Evolutionary conservation across 2,329 filamentous ascomycete species (phyloP), one percentile per base, ranked within the genome.

Genomic region (Macrophomina tecta): DNA sequence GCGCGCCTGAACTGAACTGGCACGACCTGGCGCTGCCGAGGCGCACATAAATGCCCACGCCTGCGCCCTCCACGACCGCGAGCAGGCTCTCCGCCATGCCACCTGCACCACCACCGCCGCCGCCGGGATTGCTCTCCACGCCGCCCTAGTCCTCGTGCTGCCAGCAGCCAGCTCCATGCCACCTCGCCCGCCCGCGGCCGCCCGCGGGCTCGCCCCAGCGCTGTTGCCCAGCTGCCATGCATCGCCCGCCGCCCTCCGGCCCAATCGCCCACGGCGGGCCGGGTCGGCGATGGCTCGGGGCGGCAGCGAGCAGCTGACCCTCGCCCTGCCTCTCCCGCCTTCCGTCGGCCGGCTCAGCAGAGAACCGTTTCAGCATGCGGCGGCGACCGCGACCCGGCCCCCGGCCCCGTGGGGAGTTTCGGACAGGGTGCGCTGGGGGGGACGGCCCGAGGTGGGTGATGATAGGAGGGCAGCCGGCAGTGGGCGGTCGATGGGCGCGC

Each of bases 1-100:
- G 56, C 40, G 56, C 56, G 56, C 56, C 56, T 61, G 56, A 61
- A 45, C 32, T 23, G 36, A 38, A 12, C 36, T 28, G 14, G 36
- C 55, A 45, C 9, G 42, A 9, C 42, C 9, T 14, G 11, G 42
- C 11, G 11, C 11, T 23, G 46, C 49, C 14, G 49, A 14, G 30
- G 30, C 42, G 28, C n/a, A 52, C 14, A 52, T 52, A 52, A 34
- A 30, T 9, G 23, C 4, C 49, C 23, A 32, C 18, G 48, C 8
- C 38, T 40, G 38, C 38, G 3, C 23, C 23, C 23, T 23, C 23
- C 45, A 48, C 5, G 45, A 14, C n/a, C n/a, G 8, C 8, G 45
- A 16, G 45, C 45, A 48, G n/a, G 45, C 45, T 18, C 45, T 40
- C 38, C 16, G 45, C 23, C 23, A n/a, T n/a, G 45, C 45, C 8